Conservation (phyloP, 257 asterid genomes). For the Nicotiana obtusifolia region DNA sequence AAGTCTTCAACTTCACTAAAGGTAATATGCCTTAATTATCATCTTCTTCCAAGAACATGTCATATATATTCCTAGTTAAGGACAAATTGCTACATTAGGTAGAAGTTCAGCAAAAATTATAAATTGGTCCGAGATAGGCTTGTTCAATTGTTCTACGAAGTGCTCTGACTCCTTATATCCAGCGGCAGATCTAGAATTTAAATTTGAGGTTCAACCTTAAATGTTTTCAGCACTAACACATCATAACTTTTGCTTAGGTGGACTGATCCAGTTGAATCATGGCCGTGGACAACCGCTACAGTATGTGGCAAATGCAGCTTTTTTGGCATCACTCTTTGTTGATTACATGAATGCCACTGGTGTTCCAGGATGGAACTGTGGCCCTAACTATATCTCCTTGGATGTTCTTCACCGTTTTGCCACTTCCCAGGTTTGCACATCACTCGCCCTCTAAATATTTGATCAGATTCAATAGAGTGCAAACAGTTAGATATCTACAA, state of each 20-base stretch:
- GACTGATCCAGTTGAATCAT: constrained; percentile 57
- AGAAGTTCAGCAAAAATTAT: not conserved
- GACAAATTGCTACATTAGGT: not conserved
- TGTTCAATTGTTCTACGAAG: not conserved
- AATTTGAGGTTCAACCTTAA: too few relatives aligned
- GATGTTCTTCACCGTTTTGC: constrained; percentile 53
- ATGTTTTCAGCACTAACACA: too few relatives aligned
- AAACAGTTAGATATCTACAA: not conserved
- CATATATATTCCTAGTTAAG: not conserved
- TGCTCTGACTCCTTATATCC: not conserved
- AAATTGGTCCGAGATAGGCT: not conserved
- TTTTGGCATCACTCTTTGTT: constrained; percentile 70
- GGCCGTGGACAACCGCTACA: constrained; percentile 61
- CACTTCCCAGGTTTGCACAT: constrained; percentile 50
- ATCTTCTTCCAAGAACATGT: not conserved
- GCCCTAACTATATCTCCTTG: constrained; percentile 32
- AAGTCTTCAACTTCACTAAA: constrained; percentile 69
- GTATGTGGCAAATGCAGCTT: constrained; percentile 79
- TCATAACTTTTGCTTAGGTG: constrained; percentile 32
- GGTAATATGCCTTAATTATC: constrained; percentile 26
- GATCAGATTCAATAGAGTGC: not conserved
- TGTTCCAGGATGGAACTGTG: constrained; percentile 80
- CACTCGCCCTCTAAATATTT: not conserved
- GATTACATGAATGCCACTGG: constrained; percentile 67
- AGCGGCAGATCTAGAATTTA: not conserved